A percentile compares a stretch with the other conserved stretches of the same genome.
Evolutionary conservation across 2,329 filamentous ascomycete genomes (phyloP).

Genomic region (Xylaria digitata): DNA sequence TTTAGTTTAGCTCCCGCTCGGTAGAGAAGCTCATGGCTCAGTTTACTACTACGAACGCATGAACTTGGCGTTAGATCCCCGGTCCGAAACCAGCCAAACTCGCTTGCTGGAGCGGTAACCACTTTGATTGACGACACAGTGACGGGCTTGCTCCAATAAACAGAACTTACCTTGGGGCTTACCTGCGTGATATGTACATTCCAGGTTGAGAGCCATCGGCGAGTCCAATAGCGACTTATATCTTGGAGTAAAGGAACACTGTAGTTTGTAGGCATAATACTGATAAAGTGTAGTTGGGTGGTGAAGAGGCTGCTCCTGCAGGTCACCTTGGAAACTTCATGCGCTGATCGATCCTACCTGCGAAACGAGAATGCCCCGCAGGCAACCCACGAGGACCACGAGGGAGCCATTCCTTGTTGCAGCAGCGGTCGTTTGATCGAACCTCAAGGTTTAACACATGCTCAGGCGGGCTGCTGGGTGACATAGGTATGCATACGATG

Average conservation of each 20-base stretch:
- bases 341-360: background rate
- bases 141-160: background rate
- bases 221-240: background rate
- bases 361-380: constrained; percentile 22
- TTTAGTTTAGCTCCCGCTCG: constrained; percentile 10
- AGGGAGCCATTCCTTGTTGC: background rate
- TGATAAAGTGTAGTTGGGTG: background rate
- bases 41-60: constrained; percentile 17
- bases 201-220: background rate
- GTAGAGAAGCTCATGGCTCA: background rate
- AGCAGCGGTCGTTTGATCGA: constrained; percentile 22
- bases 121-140: background rate
- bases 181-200: background rate
- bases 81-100: constrained; percentile 9
- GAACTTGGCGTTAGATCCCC: constrained; percentile 32
- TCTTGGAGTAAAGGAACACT: background rate
- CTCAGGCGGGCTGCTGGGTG: constrained; percentile 28
- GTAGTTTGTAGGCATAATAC: background rate
- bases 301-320: background rate
- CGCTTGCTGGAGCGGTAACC: constrained; percentile 2
- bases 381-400: constrained; percentile 6
- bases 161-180: background rate
- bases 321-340: constrained; percentile 2
- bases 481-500: constrained; percentile 16
- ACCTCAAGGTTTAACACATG: constrained; percentile 19